phyloP scores from a whole-genome alignment of 148 eudicot species.

The Drosera capensis region DNA sequence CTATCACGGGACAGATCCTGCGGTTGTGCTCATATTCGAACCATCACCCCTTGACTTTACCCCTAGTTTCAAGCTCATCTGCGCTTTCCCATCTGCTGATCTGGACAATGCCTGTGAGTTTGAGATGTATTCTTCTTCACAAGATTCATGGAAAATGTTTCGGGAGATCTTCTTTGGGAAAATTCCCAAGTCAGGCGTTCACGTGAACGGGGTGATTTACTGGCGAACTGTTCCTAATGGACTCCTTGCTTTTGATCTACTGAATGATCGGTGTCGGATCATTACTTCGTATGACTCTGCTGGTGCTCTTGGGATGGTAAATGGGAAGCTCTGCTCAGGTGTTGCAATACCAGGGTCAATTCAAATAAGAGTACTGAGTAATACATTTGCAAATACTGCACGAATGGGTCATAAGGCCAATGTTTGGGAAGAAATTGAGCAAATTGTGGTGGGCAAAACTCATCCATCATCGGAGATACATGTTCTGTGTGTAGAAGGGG shows the following conservation, averaged over 20 bases:
- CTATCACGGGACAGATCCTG: constrained; percentile 40
- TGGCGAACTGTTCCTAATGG: constrained; percentile 16
- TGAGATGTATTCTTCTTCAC: constrained; percentile 42
- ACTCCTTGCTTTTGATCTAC: constrained; percentile 27
- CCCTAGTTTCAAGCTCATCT: constrained; percentile 35
- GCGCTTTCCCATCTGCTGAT: constrained; percentile 33
- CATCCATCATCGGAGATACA: neutral
- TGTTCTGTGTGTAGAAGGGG: constrained; percentile 7
- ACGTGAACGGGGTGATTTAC: constrained; percentile 34
- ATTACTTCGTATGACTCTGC: constrained; percentile 4
- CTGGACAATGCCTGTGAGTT: constrained; percentile 41
- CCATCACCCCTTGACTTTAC: constrained; percentile 43
- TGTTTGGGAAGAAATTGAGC: constrained; percentile 1
- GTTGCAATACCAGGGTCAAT: constrained; percentile 1
- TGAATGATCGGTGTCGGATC: constrained; percentile 22
- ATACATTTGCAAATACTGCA: neutral
- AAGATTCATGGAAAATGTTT: constrained; percentile 36
- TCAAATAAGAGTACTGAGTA: constrained; percentile 6
- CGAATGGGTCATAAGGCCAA: neutral
- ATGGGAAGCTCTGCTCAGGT: constrained; percentile 28
- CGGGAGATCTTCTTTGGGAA: constrained; percentile 31
- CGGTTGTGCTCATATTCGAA: constrained; percentile 36
- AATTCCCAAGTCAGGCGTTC: constrained; percentile 15
- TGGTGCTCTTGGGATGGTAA: constrained; percentile 12
- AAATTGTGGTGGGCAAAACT: neutral